Evolutionary conservation across 768 basidiomycete species (phyloP).

Genomic region (Candolleomyces aberdarensis): DNA sequence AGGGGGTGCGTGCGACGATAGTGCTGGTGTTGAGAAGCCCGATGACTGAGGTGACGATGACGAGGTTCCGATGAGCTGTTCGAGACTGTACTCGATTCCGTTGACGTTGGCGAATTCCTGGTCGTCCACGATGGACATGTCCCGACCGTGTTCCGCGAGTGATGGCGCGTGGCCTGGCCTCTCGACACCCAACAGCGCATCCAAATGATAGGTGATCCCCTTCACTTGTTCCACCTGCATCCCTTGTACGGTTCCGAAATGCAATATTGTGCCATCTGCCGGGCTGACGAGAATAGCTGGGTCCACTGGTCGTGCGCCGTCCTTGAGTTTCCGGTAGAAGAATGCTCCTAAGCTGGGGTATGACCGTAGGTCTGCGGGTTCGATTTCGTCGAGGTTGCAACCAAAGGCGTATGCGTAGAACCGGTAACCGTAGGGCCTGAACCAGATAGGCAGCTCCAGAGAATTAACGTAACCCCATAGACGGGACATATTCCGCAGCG

Average conservation of each 20-base stretch:
- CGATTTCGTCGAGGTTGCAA: slow-evolving; percentile 91
- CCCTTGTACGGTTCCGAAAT: slow-evolving; percentile 84
- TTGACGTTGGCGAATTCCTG: slow-evolving; percentile 94
- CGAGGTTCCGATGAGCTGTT: slow-evolving; percentile 75
- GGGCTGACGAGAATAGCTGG: slow-evolving; percentile 82
- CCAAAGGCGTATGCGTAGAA: slow-evolving; percentile 88
- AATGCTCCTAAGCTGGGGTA: slow-evolving; percentile 93
- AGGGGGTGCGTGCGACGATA: slow-evolving; percentile 7
- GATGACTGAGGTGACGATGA: neutral
- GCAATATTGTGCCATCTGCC: slow-evolving; percentile 89
- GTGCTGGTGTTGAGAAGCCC: slow-evolving; percentile 8
- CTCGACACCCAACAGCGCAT: slow-evolving; percentile 85
- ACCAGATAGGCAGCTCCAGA: slow-evolving; percentile 90
- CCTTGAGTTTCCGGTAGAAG: slow-evolving; percentile 87
- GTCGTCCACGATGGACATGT: slow-evolving; percentile 72
- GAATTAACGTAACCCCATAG: slow-evolving; percentile 97
- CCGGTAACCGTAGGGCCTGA: slow-evolving; percentile 86
- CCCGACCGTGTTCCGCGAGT: slow-evolving; percentile 38
- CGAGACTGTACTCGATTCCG: slow-evolving; percentile 94
- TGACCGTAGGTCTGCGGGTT: slow-evolving; percentile 66
- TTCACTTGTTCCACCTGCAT: slow-evolving; percentile 87
- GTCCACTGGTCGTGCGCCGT: slow-evolving; percentile 78
- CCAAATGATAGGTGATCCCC: slow-evolving; percentile 94
- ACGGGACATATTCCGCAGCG: slow-evolving; percentile 92
- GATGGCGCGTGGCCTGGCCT: slow-evolving; percentile 44